Evolutionary conservation across 768 basidiomycete genomes (phyloP).

Genomic region (Tulasnella sp.): DNA sequence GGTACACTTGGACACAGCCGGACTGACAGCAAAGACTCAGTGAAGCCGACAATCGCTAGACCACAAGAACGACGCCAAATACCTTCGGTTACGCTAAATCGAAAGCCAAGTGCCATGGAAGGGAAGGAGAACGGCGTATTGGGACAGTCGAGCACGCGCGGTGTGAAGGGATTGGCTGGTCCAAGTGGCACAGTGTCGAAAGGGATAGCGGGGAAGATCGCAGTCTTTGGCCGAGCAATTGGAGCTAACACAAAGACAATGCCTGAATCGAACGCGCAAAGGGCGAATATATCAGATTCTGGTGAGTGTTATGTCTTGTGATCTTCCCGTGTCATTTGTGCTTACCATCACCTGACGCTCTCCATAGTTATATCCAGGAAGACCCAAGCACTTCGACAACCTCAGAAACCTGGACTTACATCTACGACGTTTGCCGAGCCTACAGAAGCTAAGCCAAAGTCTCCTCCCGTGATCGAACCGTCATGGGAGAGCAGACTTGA

Average conservation of each 20-base stretch:
- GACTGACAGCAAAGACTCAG: neutral
- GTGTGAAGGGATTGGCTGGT: too few relatives aligned
- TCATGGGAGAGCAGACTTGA: neutral
- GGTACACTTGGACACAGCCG: slow-evolving; percentile 3
- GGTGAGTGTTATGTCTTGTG: too few relatives aligned
- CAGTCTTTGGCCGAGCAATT: slow-evolving; percentile 3
- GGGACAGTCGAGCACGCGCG: neutral
- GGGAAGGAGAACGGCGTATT: slow-evolving; percentile 12
- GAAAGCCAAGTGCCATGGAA: neutral
- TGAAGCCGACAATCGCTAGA: neutral
- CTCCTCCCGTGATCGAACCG: neutral
- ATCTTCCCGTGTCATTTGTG: too few relatives aligned
- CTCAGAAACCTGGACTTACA: neutral
- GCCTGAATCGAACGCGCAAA: neutral
- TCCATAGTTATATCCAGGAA: neutral
- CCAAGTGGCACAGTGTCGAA: neutral
- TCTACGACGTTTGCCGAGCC: neutral
- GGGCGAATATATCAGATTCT: neutral
- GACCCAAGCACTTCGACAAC: neutral
- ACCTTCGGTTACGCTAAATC: neutral
- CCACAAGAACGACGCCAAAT: neutral
- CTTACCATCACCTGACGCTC: neutral
- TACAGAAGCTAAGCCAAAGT: neutral
- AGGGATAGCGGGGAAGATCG: slow-evolving; percentile 3
- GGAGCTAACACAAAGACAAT: neutral